phyloP scores from a whole-genome alignment of 1,139 yeast species.

The Nakaseomyces sp. region DNA sequence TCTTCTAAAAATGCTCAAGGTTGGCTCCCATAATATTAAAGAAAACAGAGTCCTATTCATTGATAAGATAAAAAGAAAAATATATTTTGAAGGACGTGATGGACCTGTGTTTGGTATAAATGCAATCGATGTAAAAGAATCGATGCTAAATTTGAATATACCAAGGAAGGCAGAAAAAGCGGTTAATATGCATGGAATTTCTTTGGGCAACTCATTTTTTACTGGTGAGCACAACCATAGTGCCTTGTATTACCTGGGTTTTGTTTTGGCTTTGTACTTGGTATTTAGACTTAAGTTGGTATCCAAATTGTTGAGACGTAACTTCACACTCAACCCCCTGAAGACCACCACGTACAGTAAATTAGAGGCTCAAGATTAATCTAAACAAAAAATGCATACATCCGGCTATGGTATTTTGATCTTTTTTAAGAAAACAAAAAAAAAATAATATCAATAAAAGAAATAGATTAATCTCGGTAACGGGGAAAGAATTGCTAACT shows the following conservation, averaged over 20 bases:
- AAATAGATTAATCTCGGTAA: no score
- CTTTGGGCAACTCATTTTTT: background rate
- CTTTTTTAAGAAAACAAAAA: no score
- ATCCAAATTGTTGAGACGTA: background rate
- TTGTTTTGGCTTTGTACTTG: background rate
- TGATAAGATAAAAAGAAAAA: slow-evolving; percentile 29
- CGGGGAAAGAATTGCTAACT: no score
- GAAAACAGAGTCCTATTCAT: slow-evolving; percentile 29
- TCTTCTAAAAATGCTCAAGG: slow-evolving; percentile 34
- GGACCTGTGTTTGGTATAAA: slow-evolving; percentile 7
- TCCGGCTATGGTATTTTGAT: no score
- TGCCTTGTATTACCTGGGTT: background rate
- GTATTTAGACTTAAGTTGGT: background rate
- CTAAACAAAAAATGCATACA: no score
- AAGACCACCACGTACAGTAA: background rate
- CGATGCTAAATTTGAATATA: slow-evolving; percentile 17
- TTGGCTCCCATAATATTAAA: slow-evolving; percentile 31
- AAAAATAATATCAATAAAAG: no score
- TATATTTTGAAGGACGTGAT: slow-evolving; percentile 28
- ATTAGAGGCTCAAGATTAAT: background rate
- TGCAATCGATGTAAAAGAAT: slow-evolving; percentile 15
- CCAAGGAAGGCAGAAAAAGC: slow-evolving; percentile 12
- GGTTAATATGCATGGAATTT: background rate
- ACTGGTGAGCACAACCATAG: background rate
- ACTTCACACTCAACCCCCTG: no score